Evolutionary conservation across 257 asterid genomes (phyloP).

Genomic region (Plantago major): DNA sequence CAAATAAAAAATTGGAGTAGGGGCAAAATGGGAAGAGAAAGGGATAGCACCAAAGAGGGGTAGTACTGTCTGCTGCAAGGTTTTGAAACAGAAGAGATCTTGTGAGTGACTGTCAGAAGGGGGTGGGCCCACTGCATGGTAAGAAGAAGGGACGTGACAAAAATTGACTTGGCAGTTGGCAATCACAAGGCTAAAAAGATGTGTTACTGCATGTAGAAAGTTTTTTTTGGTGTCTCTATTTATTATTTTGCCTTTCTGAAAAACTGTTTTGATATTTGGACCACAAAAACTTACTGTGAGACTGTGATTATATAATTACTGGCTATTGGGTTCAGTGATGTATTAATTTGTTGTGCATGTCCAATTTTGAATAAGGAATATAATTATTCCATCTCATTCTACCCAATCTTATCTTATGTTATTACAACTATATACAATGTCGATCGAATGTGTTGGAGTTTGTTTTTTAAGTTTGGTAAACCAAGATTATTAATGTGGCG

Average conservation of each 20-base stretch:
- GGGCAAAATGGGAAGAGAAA: not conserved
- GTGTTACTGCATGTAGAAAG: slow-evolving; percentile 36
- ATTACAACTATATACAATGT: too few species aligned
- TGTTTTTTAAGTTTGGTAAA: not conserved
- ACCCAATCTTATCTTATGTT: not conserved
- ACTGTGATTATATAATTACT: slow-evolving; percentile 36
- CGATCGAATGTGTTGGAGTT: slow-evolving; percentile 1
- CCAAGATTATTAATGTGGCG: too few species aligned
- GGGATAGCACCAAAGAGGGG: not conserved
- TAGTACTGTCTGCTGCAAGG: slow-evolving; percentile 2
- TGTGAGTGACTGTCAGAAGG: slow-evolving; percentile 87
- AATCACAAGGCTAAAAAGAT: slow-evolving; percentile 33
- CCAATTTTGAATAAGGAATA: slow-evolving; percentile 15
- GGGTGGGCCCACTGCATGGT: slow-evolving; percentile 29
- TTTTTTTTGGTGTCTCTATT: slow-evolving; percentile 17
- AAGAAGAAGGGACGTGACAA: slow-evolving; percentile 53
- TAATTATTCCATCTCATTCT: slow-evolving; percentile 12
- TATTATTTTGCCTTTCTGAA: slow-evolving; percentile 7
- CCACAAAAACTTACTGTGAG: slow-evolving; percentile 30
- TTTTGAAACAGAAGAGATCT: slow-evolving; percentile 48
- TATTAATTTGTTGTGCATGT: slow-evolving; percentile 19
- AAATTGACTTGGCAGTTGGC: slow-evolving; percentile 36
- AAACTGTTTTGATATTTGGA: slow-evolving; percentile 26
- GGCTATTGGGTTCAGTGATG: slow-evolving; percentile 22
- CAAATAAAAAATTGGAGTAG: not conserved